phyloP scores from a whole-genome alignment of 2,329 filamentous ascomycete species.

The Colletotrichum coccodes region DNA sequence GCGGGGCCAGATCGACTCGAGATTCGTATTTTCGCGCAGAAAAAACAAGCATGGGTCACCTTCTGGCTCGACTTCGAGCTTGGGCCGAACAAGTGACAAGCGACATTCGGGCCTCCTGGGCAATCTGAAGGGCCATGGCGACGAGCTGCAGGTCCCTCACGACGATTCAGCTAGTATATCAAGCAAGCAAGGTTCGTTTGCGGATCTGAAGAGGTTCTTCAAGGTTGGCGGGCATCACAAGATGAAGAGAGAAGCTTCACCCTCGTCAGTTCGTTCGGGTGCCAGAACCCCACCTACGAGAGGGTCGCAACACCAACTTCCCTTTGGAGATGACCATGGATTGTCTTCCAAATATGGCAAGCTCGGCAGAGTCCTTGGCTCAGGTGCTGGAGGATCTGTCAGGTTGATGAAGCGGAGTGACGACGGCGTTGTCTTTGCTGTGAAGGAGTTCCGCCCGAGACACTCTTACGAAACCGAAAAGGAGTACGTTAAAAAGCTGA shows the following conservation, averaged over 20 bases:
- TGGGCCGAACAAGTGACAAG: constrained; percentile 62
- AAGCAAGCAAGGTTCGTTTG: constrained; percentile 82
- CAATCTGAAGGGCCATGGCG: constrained; percentile 48
- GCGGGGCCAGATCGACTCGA: constrained; percentile 74
- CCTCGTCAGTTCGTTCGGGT: constrained; percentile 64
- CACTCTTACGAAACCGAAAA: constrained; percentile 94
- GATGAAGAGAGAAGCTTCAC: constrained; percentile 74
- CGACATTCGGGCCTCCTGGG: constrained; percentile 58
- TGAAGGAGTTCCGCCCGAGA: constrained; percentile 94
- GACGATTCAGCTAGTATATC: constrained; percentile 58
- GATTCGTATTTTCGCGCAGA: constrained; percentile 85
- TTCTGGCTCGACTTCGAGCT: constrained; percentile 59
- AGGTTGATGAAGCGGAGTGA: constrained; percentile 92
- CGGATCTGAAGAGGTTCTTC: constrained; percentile 96
- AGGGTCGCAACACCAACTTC: constrained; percentile 71
- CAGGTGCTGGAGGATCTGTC: constrained; percentile 94
- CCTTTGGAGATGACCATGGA: constrained; percentile 94
- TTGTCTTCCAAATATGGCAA: constrained; percentile 94
- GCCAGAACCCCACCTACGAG: constrained; percentile 58
- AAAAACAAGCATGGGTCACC: constrained; percentile 71
- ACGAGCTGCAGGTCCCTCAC: constrained; percentile 56
- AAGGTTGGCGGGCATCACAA: constrained; percentile 78
- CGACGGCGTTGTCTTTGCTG: constrained; percentile 93
- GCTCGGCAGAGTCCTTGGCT: constrained; percentile 91
- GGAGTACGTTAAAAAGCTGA: constrained; percentile 98